Evolutionary conservation across 1,139 yeast species (phyloP).

Genomic region (Lipomyces yarrowii): DNA sequence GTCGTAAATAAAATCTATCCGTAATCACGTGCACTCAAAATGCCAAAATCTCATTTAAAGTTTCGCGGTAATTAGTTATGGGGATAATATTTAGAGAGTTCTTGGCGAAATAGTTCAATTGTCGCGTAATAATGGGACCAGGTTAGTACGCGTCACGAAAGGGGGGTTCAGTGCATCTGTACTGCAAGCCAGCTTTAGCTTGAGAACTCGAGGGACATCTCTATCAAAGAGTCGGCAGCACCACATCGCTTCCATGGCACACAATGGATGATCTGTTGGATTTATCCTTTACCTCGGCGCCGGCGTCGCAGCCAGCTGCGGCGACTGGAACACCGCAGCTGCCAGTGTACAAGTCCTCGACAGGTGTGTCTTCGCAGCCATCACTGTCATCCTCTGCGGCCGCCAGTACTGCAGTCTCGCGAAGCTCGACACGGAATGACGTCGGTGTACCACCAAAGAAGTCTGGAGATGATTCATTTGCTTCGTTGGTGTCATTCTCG

Average conservation of each 20-base stretch:
- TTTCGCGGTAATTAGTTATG: not conserved
- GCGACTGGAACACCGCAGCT: slow-evolving; percentile 1
- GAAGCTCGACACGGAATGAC: not conserved
- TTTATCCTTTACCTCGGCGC: slow-evolving; percentile 19
- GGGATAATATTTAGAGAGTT: not conserved
- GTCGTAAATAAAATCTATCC: too few species aligned
- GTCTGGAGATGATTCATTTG: slow-evolving; percentile 36
- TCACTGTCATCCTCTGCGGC: slow-evolving; percentile 9
- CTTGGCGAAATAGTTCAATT: not conserved
- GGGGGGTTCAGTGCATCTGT: not conserved
- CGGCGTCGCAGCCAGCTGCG: not conserved
- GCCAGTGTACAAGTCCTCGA: not conserved
- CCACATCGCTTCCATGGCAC: not conserved
- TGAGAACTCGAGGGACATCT: not conserved
- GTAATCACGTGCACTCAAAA: too few species aligned
- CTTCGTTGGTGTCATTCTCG: slow-evolving; percentile 37
- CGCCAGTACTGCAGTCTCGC: slow-evolving; percentile 1
- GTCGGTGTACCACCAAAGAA: not conserved
- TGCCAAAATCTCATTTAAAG: too few species aligned
- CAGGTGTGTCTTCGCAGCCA: slow-evolving; percentile 8
- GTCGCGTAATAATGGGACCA: not conserved
- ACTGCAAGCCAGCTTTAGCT: not conserved
- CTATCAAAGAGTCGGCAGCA: not conserved
- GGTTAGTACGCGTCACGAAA: not conserved
- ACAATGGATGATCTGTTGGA: slow-evolving; percentile 29